Conservation (phyloP, 257 asterid species). For the Scutellaria barbata region DNA sequence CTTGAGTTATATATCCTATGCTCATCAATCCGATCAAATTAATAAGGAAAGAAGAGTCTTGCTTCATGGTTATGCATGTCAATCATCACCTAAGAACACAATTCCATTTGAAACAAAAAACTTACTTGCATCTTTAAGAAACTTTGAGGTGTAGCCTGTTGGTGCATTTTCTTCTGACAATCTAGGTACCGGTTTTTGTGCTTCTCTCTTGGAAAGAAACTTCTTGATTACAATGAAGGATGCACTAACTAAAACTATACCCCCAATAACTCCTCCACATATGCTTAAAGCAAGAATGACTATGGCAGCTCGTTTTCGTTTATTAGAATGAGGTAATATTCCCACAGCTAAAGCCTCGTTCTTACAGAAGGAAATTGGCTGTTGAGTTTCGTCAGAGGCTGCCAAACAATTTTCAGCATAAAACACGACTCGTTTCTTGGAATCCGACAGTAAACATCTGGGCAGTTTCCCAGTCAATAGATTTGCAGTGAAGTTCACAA, state of each 20-base stretch:
- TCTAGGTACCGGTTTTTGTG: conserved; percentile 43
- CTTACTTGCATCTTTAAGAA: conserved; percentile 86
- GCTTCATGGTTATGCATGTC: not conserved
- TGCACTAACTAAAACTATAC: conserved; percentile 47
- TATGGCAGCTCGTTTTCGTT: conserved; percentile 48
- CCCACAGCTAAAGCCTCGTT: conserved; percentile 89
- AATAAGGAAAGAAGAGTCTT: no score
- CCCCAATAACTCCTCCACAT: conserved; percentile 59
- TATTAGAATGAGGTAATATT: conserved; percentile 56
- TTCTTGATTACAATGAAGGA: conserved; percentile 47
- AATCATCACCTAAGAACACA: not conserved
- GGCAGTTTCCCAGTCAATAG: conserved; percentile 80
- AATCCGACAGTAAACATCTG: conserved; percentile 50
- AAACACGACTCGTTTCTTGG: conserved; percentile 42
- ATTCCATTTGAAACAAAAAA: not conserved
- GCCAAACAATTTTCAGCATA: conserved; percentile 68
- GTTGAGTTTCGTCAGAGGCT: conserved; percentile 55
- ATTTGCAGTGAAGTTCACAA: conserved; percentile 74
- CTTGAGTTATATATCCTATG: conserved; percentile 74
- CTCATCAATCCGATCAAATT: conserved; percentile 11
- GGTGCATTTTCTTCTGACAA: conserved; percentile 53
- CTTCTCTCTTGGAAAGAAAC: conserved; percentile 46
- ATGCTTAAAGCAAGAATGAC: conserved; percentile 55
- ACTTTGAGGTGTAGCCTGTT: conserved; percentile 63
- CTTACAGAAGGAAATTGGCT: conserved; percentile 64